phyloP scores from a whole-genome alignment of 495 filamentous ascomycete species.

The Letharia lupina region DNA sequence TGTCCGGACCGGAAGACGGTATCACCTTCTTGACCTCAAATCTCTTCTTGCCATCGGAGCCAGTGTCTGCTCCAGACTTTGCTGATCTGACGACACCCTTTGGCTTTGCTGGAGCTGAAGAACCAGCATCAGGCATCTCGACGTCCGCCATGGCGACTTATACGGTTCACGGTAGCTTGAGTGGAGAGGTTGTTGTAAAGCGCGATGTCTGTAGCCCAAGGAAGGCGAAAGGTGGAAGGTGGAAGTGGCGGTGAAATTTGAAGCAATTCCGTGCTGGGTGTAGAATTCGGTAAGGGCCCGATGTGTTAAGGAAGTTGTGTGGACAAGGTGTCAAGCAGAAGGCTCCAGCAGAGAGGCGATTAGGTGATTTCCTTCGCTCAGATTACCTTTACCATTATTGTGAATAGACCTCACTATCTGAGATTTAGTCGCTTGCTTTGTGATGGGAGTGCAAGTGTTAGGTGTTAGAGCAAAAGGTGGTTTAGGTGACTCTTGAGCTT shows the following conservation, averaged over 20 bases:
- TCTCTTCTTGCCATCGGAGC: conserved; percentile 71
- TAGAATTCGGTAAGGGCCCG: neutral
- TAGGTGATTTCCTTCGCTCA: neutral
- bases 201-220: neutral
- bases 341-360: neutral
- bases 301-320: neutral
- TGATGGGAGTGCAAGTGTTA: neutral
- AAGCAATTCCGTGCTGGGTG: neutral
- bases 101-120: conserved; percentile 43
- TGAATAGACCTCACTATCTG: neutral
- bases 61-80: conserved; percentile 43
- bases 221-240: neutral
- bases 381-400: neutral
- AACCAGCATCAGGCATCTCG: conserved; percentile 87
- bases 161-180: conserved; percentile 8
- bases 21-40: conserved; percentile 87
- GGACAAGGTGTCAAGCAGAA: neutral
- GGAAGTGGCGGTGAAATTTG: neutral
- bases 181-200: neutral
- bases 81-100: conserved; percentile 51
- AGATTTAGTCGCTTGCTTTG: neutral
- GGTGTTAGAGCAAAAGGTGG: neutral
- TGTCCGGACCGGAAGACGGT: neutral
- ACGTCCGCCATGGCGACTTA: conserved; percentile 75
- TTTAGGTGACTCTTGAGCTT: neutral